Percentiles rank a stretch among this genome's conserved stretches.
Evolutionary conservation across 2,329 filamentous ascomycete species (phyloP).

Genomic region (Botrytis porri): DNA sequence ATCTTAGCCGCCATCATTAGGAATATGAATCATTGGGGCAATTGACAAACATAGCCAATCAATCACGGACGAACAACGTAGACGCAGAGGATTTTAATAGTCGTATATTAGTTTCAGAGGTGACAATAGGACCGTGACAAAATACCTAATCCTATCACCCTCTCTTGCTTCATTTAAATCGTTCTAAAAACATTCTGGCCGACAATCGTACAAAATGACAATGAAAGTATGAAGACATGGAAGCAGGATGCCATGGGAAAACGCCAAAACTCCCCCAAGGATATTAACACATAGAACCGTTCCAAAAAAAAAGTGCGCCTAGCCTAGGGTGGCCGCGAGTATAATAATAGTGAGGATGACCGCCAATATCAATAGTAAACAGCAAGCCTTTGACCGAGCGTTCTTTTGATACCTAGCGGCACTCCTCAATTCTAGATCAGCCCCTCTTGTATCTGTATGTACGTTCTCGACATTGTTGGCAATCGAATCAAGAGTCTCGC

Average conservation of each 20-base stretch:
- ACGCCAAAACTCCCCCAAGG: constrained; percentile 22
- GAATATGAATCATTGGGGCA: not conserved
- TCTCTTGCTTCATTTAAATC: not conserved
- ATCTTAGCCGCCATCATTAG: not conserved
- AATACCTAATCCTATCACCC: not conserved
- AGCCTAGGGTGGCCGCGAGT: constrained; percentile 79
- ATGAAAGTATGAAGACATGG: constrained; percentile 4
- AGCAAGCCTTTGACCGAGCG: constrained; percentile 91
- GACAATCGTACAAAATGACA: not conserved
- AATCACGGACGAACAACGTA: not conserved
- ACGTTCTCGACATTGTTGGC: constrained; percentile 84
- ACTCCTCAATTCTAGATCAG: constrained; percentile 78
- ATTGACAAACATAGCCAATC: not conserved
- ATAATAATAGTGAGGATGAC: constrained; percentile 88
- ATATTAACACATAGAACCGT: constrained; percentile 15
- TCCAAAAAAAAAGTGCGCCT: constrained; percentile 8
- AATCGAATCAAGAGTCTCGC: constrained; percentile 82
- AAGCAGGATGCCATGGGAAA: not conserved
- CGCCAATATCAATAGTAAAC: constrained; percentile 80
- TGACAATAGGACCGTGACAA: not conserved
- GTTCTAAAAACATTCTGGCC: constrained; percentile 7
- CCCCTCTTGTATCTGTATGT: constrained; percentile 76
- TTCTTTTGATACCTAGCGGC: constrained; percentile 93
- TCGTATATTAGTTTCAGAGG: constrained; percentile 5
- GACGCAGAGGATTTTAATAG: not conserved